Evolutionary conservation across 352 stramenopile genomes (phyloP), one percentile per base, ranked within the genome.

Genomic region (Discostella stelligera): DNA sequence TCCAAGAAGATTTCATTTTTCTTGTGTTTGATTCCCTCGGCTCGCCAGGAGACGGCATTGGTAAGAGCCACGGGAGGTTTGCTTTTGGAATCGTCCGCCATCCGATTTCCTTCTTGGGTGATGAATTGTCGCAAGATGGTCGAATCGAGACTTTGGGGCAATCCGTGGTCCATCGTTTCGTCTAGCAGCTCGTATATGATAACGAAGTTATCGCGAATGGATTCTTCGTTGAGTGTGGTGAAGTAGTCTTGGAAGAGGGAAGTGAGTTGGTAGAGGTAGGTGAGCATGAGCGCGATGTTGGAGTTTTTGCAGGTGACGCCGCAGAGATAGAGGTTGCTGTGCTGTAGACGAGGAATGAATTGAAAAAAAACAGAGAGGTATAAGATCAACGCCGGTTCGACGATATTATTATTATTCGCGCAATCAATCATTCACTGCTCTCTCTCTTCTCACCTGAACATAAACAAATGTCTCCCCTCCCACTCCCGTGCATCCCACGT

Each of bases 1-100:
- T 99, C 98, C 73, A 99, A 84, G 79, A 99, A 99, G 59, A 99
- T 98, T 88, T 99, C 98, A 89, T 99, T 99, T 93, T 99, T 99
- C 75, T 97, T 96, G 85, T 99, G 96, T 82, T 98, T 98, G 82
- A 99, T 99, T 25, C 98, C 98, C 82, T 99, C 98, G 30, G 94
- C 95, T 60, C 97, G 90, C 97, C 97, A 99, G 10, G 93, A 98
- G 1, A 99, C 97, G n/a, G 97, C 97, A 86, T 99, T 99, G 13
- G 97, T 99, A 10, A 99, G 81, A 10, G 97, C 95, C 5, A 97
- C 96, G 3, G 96, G 96, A 0, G 96, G 96, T 48, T 97, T 96
- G 23, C 89, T 94, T 25, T 95, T 95, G 2, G 90, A 82, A 72
- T 91, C 81, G 69, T 93, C 89, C 3, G 97, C 93, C 88, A 98